phyloP scores from a whole-genome alignment of 805 yeast genomes.

The Candida sanyiensis region DNA sequence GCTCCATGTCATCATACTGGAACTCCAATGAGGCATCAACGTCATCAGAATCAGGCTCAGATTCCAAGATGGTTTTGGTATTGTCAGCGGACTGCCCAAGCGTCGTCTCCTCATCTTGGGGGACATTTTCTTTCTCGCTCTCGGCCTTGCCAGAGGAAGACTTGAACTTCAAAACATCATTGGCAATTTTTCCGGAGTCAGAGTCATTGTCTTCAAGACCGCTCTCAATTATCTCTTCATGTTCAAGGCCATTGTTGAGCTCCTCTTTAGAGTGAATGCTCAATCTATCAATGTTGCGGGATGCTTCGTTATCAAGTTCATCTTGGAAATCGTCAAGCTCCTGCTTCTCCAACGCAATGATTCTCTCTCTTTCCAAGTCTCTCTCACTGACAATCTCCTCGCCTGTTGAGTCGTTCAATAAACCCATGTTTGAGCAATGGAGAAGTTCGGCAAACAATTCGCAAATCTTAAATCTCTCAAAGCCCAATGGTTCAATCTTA shows the following conservation, averaged over 20 bases:
- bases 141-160: constrained; percentile 13
- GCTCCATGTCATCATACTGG: constrained; percentile 35
- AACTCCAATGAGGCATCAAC: constrained; percentile 24
- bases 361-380: constrained; percentile 56
- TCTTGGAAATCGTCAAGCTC: constrained; percentile 27
- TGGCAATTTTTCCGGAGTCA: background rate
- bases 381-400: constrained; percentile 63
- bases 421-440: constrained; percentile 96
- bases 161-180: background rate
- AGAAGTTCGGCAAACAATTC: constrained; percentile 90
- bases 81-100: too few species aligned
- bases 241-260: constrained; percentile 4
- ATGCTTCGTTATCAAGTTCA: constrained; percentile 29
- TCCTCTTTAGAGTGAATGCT: constrained; percentile 13
- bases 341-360: constrained; percentile 32
- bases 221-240: constrained; percentile 2
- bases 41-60: constrained; percentile 25
- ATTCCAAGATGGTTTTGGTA: constrained; percentile 16
- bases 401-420: constrained; percentile 73
- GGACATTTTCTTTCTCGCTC: constrained; percentile 1
- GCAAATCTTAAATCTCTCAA: constrained; percentile 83
- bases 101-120: constrained; percentile 1
- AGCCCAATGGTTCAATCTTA: constrained; percentile 70
- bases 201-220: constrained; percentile 19
- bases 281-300: constrained; percentile 22